Evolutionary conservation across 441 rosid species (phyloP).

Genomic region (Gossypium laxum): DNA sequence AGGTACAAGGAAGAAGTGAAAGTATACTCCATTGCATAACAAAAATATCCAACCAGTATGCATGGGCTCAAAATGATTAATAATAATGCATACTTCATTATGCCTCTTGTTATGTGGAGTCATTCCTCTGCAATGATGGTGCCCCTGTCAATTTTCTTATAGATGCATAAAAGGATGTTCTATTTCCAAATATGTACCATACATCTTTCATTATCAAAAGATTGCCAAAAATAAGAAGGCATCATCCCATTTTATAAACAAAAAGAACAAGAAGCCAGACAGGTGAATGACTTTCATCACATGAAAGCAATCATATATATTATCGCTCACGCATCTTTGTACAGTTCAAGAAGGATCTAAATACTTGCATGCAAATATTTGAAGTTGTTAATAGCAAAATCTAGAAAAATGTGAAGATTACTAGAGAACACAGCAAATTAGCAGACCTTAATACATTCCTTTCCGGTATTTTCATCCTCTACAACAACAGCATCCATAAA

Average conservation of each 20-base stretch:
- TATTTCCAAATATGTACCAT: neutral
- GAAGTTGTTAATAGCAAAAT: constrained; percentile 3
- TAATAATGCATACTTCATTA: neutral
- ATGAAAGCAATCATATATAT: neutral
- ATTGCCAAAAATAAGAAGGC: constrained; percentile 10
- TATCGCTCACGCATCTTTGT: neutral
- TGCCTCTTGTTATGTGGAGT: neutral
- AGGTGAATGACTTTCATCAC: constrained; percentile 1
- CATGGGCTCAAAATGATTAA: neutral
- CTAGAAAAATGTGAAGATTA: constrained; percentile 8
- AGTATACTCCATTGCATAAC: neutral
- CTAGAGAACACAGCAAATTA: constrained; percentile 9
- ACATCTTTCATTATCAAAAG: constrained; percentile 8
- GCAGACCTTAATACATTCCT: constrained; percentile 91
- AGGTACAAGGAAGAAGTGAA: neutral
- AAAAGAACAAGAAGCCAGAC: neutral
- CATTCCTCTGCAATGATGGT: neutral
- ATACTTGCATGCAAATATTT: neutral
- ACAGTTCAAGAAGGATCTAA: neutral
- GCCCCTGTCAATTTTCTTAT: neutral
- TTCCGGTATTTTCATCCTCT: constrained; percentile 90
- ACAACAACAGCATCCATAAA: constrained; percentile 99
- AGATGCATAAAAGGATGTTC: neutral
- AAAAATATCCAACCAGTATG: neutral
- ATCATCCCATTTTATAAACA: neutral